Percentiles rank a stretch among this genome's conserved stretches.
These are phyloP conservation scores for Pseudoperonospora humuli DNA, from an alignment of 352 stramenopile species.

Conservation along the genomic window DNA sequence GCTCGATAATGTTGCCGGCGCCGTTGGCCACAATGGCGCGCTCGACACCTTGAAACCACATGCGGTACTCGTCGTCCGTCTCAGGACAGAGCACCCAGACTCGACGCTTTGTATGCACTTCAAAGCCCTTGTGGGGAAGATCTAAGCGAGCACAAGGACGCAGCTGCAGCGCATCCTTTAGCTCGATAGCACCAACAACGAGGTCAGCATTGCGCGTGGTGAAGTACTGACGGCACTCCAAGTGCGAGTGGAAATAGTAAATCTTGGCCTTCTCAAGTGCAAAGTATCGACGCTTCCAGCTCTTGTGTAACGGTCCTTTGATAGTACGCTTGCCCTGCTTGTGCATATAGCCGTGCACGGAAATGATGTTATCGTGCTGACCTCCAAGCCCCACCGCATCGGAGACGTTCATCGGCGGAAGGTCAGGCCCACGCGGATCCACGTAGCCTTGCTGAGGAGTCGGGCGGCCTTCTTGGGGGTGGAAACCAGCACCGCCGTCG, in stretches of 20 bases:
- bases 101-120: slow-evolving; percentile 77
- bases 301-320: slow-evolving; percentile 84
- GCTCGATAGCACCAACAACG: slow-evolving; percentile 70
- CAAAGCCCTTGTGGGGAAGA: slow-evolving; percentile 76
- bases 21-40: slow-evolving; percentile 64
- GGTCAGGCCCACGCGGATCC: slow-evolving; percentile 50
- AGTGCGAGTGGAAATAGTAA: slow-evolving; percentile 84
- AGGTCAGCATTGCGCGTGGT: slow-evolving; percentile 76
- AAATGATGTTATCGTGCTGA: slow-evolving; percentile 80
- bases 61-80: slow-evolving; percentile 77
- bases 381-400: slow-evolving; percentile 47
- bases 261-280: slow-evolving; percentile 83
- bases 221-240: slow-evolving; percentile 84
- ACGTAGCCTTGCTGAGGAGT: slow-evolving; percentile 49
- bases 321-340: slow-evolving; percentile 85
- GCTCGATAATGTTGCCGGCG: slow-evolving; percentile 79
- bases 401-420: slow-evolving; percentile 67
- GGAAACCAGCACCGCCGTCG: slow-evolving; percentile 38
- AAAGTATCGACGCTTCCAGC: slow-evolving; percentile 83
- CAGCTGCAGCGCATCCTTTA: slow-evolving; percentile 83
- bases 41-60: slow-evolving; percentile 84
- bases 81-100: slow-evolving; percentile 84
- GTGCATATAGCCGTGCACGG: slow-evolving; percentile 85
- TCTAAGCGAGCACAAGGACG: slow-evolving; percentile 69
- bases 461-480: slow-evolving; percentile 42